Base-by-base conservation (phyloP, 139 green algal genomes). In the Chlamydomonas eustigma region DNA sequence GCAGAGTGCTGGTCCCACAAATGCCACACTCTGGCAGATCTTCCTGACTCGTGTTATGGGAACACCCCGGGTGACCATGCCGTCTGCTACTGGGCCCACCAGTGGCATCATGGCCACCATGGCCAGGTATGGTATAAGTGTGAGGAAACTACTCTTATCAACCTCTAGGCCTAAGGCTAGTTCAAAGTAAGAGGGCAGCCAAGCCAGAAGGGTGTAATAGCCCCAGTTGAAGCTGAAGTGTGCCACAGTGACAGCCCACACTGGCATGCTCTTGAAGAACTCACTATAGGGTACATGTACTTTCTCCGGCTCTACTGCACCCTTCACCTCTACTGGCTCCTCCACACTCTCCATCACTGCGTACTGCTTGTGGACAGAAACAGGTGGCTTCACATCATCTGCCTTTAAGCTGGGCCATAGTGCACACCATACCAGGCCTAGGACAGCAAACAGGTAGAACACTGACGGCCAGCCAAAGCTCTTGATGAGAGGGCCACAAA, bases 161-260 rank as follows among this genome's bases (percentile, higher is more conserved):
- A 68, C 52, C 51, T 94, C 92, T 32, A 98, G 85, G 1, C 91
- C 91, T 37, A 98, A 82, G 0, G 88, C 85, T 50, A 98, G 87
- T 64, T 96, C 94, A 83, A 98, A 99, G 86, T 97, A 99, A 3
- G 85, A 92, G 5, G 96, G 96, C 81, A 99, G 89, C 96, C 96
- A 99, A 1, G 96, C 90, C 51, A 98, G 85, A 44, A 99, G 87
- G 1, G 90, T 95, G 85, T 98, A 98, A 81, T 98, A 96, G 50
- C 89, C 87, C 92, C 94, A 99, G 85, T 99, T 98, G 88, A 93
- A 96, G 87, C 93, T 97, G 73, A 99, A 99, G 88, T 99, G 96
- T 1, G 92, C 94, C 8, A 91, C 90, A 36, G 94, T 97, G 52
- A 99, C 85, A 0, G 96, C 94, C 90, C 92, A 95, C 8, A 99